A percentile compares a stretch with the other conserved stretches of the same genome.
Evolutionary conservation across 305 asterid species (phyloP).

Genomic region (Fraxinus baroniana): DNA sequence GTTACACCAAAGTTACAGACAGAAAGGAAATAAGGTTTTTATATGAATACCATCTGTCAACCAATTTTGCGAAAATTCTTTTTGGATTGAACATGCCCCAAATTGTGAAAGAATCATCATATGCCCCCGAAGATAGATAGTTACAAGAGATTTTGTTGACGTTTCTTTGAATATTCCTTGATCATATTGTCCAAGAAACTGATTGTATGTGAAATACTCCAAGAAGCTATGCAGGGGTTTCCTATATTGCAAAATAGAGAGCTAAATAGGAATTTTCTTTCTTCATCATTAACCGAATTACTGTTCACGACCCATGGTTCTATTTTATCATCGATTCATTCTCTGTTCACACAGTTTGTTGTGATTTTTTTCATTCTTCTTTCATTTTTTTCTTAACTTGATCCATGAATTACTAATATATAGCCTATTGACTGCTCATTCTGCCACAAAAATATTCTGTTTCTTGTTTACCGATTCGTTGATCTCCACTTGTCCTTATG

Average conservation of each 20-base stretch:
- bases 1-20: not conserved
- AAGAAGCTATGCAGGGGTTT: not conserved
- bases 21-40: no score
- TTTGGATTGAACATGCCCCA: not conserved
- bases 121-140: not conserved
- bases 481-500: not conserved
- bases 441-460: not conserved
- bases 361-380: not conserved
- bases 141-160: not conserved
- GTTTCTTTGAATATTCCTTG: not conserved
- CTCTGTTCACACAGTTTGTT: not conserved
- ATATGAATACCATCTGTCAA: not conserved
- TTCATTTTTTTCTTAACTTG: not conserved
- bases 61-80: not conserved
- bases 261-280: not conserved
- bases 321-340: not conserved
- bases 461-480: not conserved
- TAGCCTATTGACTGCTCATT: not conserved
- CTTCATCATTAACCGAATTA: not conserved
- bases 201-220: not conserved
- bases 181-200: not conserved
- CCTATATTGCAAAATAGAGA: not conserved
- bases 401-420: not conserved
- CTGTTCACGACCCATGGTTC: not conserved
- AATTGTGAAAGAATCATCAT: not conserved